Conservation (phyloP, 2,329 filamentous ascomycete species). For the Diplocarpon rosae region DNA sequence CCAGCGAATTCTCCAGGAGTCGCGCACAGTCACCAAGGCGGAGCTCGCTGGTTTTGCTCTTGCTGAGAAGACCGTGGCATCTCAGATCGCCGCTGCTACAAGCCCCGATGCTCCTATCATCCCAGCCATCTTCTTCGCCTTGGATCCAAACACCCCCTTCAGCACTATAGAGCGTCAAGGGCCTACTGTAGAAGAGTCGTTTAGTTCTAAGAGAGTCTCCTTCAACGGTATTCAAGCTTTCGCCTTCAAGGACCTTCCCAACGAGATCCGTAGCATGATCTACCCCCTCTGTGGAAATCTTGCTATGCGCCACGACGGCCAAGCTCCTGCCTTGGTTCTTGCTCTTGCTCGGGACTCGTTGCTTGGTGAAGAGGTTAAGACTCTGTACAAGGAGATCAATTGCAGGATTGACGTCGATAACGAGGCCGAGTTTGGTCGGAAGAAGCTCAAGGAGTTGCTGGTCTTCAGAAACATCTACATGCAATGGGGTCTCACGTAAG, state of each 20-base stretch:
- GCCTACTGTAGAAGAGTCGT: not conserved
- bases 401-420: not conserved
- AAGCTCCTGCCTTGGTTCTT: conserved; percentile 1
- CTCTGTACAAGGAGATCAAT: not conserved
- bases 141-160: not conserved
- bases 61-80: not conserved
- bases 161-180: not conserved
- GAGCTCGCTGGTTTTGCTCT: not conserved
- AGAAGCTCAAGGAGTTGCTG: not conserved
- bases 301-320: not conserved
- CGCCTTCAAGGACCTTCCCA: not conserved
- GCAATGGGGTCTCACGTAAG: not conserved
- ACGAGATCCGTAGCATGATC: conserved; percentile 1
- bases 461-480: not conserved
- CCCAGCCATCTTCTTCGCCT: not conserved
- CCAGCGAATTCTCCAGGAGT: not conserved
- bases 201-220: not conserved
- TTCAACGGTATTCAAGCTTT: not conserved
- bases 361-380: not conserved
- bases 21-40: not conserved
- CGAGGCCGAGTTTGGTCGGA: not conserved
- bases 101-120: not conserved
- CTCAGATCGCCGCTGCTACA: not conserved
- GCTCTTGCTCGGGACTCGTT: not conserved
- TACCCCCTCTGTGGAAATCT: not conserved